phyloP scores from a whole-genome alignment of 225 moss, liverwort and hornwort genomes.

The Pleurozium schreberi region DNA sequence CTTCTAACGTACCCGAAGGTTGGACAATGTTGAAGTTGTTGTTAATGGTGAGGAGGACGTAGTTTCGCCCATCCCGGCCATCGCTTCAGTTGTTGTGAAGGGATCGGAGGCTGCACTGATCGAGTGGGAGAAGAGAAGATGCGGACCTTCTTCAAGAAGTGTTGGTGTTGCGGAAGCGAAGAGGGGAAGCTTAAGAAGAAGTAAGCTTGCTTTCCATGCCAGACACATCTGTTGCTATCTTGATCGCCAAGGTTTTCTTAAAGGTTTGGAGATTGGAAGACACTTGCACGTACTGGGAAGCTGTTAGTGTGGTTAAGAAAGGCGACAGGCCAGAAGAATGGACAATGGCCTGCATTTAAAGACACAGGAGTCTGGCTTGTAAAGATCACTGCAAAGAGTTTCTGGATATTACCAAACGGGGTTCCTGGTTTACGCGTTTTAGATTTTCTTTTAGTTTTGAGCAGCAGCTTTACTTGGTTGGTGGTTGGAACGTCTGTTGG shows the following conservation, averaged over 20 bases:
- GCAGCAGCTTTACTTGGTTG: not conserved
- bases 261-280: not conserved
- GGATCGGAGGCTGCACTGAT: not conserved
- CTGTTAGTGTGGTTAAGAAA: not conserved
- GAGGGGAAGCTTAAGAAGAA: not conserved
- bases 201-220: constrained; percentile 2
- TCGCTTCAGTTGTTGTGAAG: not conserved
- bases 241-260: not conserved
- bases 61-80: not conserved
- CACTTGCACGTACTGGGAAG: not conserved
- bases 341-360: not conserved
- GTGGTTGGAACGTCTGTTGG: not conserved
- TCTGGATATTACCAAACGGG: not conserved
- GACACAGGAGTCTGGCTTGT: not conserved
- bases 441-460: not conserved
- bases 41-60: constrained; percentile 1
- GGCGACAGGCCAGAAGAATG: not conserved
- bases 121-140: constrained; percentile 12
- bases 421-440: not conserved
- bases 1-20: not conserved
- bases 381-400: not conserved
- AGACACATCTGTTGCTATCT: not conserved
- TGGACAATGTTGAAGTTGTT: not conserved
- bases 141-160: constrained; percentile 31
- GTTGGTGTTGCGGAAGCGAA: constrained; percentile 22